Conservation (phyloP, 2,329 filamentous ascomycete species). For the Aspergillus neotritici region DNA sequence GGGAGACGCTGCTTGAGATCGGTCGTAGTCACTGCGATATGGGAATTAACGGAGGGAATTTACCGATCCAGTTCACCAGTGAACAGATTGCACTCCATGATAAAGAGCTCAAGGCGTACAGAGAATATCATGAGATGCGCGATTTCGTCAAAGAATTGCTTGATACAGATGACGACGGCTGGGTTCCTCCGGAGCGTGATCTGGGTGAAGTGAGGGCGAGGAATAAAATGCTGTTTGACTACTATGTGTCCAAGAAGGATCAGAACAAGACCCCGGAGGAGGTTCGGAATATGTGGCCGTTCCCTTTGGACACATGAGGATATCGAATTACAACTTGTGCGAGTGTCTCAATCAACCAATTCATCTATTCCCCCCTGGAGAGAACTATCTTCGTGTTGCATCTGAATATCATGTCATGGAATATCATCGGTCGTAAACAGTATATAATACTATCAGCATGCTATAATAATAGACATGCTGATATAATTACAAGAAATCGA, state of each 20-base stretch:
- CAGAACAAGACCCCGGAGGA: not conserved
- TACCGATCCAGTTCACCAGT: conserved; percentile 2
- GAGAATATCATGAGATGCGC: conserved; percentile 1
- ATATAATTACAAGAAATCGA: too few species aligned
- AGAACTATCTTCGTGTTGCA: too few species aligned
- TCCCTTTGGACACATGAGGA: too few species aligned
- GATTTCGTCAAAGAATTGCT: conserved; percentile 5
- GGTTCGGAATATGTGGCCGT: too few species aligned
- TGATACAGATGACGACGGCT: conserved; percentile 15
- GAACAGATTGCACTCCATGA: conserved; percentile 5
- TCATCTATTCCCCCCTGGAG: too few species aligned
- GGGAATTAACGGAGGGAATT: conserved; percentile 6
- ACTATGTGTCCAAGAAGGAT: conserved; percentile 10
- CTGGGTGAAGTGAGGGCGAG: conserved; percentile 11
- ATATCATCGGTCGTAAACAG: too few species aligned
- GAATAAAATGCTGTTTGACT: conserved; percentile 10
- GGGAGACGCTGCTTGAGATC: conserved; percentile 9
- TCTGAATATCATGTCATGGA: too few species aligned
- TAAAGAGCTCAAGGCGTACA: conserved; percentile 10
- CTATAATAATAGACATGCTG: too few species aligned
- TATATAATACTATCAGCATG: too few species aligned
- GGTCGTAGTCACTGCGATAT: not conserved
- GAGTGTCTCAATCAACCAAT: too few species aligned
- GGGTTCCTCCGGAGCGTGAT: conserved; percentile 15
- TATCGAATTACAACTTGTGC: too few species aligned